phyloP scores from a whole-genome alignment of 305 asterid genomes.

The Rubia balearica region DNA sequence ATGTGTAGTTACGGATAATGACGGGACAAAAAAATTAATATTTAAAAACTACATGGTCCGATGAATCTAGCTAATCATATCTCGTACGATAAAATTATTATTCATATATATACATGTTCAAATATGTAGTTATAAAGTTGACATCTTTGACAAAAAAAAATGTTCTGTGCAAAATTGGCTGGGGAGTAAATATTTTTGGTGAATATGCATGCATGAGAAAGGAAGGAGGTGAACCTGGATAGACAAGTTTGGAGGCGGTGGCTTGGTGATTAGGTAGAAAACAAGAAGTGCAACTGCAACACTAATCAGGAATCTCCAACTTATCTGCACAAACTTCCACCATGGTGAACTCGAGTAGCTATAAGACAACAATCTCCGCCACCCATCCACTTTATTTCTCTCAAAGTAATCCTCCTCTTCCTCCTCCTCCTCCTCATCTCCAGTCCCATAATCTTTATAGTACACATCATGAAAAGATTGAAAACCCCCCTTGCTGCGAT shows the following conservation, averaged over 20 bases:
- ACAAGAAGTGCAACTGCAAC: slow-evolving; percentile 47
- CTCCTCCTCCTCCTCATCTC: neutral
- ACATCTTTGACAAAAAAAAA: too few species aligned
- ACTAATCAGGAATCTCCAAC: slow-evolving; percentile 66
- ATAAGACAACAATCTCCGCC: slow-evolving; percentile 42
- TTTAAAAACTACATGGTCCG: too few species aligned
- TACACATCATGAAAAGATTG: neutral
- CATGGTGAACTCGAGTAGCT: slow-evolving; percentile 40
- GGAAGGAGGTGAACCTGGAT: slow-evolving; percentile 34
- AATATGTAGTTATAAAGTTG: too few species aligned
- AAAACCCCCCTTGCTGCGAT: neutral
- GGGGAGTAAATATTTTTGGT: too few species aligned
- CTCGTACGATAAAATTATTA: too few species aligned
- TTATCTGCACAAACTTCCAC: slow-evolving; percentile 62
- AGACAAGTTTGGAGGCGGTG: slow-evolving; percentile 56
- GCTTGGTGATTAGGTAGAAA: slow-evolving; percentile 60
- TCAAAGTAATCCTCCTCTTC: slow-evolving; percentile 16
- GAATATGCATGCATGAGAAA: neutral
- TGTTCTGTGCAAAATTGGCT: too few species aligned
- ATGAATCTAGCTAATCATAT: too few species aligned
- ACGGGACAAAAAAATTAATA: too few species aligned
- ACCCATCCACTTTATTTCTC: slow-evolving; percentile 17
- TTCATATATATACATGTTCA: too few species aligned
- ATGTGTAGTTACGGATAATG: too few species aligned
- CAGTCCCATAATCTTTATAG: neutral